Conservation (phyloP, 345 rosid species). For the Arabidopsis arenosa region DNA sequence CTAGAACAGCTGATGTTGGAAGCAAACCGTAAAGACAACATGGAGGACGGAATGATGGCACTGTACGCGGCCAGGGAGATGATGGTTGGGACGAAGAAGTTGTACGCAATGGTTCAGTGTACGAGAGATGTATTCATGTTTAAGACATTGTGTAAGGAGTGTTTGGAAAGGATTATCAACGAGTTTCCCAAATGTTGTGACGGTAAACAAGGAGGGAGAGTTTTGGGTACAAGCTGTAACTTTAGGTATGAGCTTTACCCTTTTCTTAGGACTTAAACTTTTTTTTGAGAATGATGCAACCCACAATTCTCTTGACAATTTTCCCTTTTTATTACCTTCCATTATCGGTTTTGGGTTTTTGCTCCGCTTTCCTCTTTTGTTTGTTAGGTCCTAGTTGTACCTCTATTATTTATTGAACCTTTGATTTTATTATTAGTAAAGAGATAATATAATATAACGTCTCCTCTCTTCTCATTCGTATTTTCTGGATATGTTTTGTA, state of each 20-base stretch:
- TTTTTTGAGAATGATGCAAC: neutral
- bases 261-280: neutral
- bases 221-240: neutral
- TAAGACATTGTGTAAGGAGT: neutral
- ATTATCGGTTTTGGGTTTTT: too few species aligned
- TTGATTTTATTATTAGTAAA: too few species aligned
- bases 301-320: neutral
- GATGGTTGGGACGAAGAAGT: neutral
- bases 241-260: neutral
- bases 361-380: too few species aligned
- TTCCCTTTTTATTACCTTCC: neutral
- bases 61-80: neutral
- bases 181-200: neutral
- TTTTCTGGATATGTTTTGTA: too few species aligned
- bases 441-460: too few species aligned
- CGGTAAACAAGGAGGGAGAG: neutral
- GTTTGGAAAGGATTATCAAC: neutral
- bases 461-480: too few species aligned
- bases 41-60: neutral
- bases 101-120: neutral
- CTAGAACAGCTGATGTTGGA: neutral
- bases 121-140: neutral
- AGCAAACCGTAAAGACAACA: neutral
- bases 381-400: too few species aligned
- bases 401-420: too few species aligned